Evolutionary conservation across 129 eudicot genomes (phyloP).

Genomic region (Lactuca sativa): DNA sequence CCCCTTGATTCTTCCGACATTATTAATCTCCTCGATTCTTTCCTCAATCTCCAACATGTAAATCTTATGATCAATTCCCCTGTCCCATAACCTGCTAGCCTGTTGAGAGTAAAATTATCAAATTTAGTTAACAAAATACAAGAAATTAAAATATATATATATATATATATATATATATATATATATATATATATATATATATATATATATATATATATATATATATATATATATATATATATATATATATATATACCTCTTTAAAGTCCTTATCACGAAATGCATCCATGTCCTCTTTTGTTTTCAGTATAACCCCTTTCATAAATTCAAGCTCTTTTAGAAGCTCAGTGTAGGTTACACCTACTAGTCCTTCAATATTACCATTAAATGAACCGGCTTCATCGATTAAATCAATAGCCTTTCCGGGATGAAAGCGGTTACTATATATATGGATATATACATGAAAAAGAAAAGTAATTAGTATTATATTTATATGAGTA

Average conservation of each 20-base stretch:
- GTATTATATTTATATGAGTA: too few relatives aligned
- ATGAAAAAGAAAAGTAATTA: too few relatives aligned
- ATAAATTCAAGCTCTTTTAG: slow-evolving; percentile 80
- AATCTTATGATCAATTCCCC: slow-evolving; percentile 79
- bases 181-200: too few relatives aligned
- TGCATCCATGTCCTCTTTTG: slow-evolving; percentile 80
- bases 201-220: too few relatives aligned
- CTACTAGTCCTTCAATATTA: slow-evolving; percentile 73
- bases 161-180: too few relatives aligned
- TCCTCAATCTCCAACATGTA: slow-evolving; percentile 64
- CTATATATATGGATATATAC: slow-evolving; percentile 27
- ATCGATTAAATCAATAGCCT: slow-evolving; percentile 43
- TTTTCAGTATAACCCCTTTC: not conserved
- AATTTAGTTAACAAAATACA: not conserved
- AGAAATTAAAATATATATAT: not conserved
- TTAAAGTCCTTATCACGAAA: slow-evolving; percentile 32
- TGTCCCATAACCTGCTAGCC: slow-evolving; percentile 83
- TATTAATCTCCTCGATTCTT: slow-evolving; percentile 71
- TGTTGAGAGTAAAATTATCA: slow-evolving; percentile 11
- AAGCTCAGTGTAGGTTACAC: slow-evolving; percentile 40
- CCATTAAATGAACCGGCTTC: slow-evolving; percentile 82
- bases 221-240: too few relatives aligned
- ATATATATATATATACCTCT: too few relatives aligned
- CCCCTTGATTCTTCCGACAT: too few relatives aligned
- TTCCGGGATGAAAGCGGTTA: slow-evolving; percentile 86